Conservation (phyloP, 2,329 filamentous ascomycete genomes). For the Aureobasidium namibiae region DNA sequence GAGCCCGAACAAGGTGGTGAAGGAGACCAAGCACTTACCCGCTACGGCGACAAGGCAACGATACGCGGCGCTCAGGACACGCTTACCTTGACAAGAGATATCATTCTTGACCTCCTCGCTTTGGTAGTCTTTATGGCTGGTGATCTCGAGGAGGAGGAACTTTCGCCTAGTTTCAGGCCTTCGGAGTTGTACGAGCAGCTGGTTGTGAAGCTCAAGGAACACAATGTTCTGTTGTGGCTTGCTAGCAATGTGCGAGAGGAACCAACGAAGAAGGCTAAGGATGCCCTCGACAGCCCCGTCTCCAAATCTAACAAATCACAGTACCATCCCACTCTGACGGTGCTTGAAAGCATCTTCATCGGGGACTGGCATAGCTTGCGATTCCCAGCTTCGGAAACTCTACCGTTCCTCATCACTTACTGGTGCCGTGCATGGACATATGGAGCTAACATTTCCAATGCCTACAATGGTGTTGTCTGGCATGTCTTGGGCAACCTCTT, state of each 20-base stretch:
- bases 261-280: constrained; percentile 29
- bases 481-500: constrained; percentile 38
- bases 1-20: constrained; percentile 30
- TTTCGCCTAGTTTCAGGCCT: constrained; percentile 57
- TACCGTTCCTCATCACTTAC: constrained; percentile 31
- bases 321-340: constrained; percentile 20
- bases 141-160: constrained; percentile 66
- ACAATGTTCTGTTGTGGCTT: constrained; percentile 67
- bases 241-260: constrained; percentile 37
- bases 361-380: constrained; percentile 31
- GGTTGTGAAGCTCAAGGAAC: constrained; percentile 60
- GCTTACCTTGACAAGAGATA: constrained; percentile 60
- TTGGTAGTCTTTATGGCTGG: constrained; percentile 81
- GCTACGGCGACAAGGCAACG: constrained; percentile 67
- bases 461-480: constrained; percentile 31
- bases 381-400: constrained; percentile 20
- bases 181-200: constrained; percentile 59
- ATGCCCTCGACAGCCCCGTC: background rate
- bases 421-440: constrained; percentile 40
- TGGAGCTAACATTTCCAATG: constrained; percentile 29
- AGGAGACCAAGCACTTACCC: constrained; percentile 48
- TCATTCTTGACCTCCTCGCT: constrained; percentile 74
- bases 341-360: constrained; percentile 34
- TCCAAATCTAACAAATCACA: constrained; percentile 1
- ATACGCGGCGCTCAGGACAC: constrained; percentile 73